Evolutionary conservation across 2,329 filamentous ascomycete genomes (phyloP), one percentile per base, ranked within the genome.

Genomic region (Teratosphaeria epicoccoides): DNA sequence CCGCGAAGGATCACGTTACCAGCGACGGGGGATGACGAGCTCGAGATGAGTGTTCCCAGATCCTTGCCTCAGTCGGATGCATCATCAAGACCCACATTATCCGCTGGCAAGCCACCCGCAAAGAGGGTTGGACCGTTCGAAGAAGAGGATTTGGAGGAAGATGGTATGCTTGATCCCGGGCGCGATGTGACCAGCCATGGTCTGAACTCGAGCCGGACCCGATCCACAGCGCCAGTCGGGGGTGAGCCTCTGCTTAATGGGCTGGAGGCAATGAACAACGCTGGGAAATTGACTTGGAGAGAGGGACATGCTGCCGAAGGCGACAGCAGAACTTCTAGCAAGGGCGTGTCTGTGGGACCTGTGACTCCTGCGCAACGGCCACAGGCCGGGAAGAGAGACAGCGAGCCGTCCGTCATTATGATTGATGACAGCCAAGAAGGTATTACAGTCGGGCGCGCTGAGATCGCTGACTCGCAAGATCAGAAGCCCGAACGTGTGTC

Each of bases 401-500:
- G 12, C 14, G 29, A 37, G 29, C 29, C 11, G 17, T 37, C 29
- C 29, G 17, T 37, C 17, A 37, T 37, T 6, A n/a, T 14, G 29
- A 37, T 37, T 37, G 29, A 37, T 37, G 29, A 37, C 29, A 37
- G 11, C 29, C 29, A 37, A n/a, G 14, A 37, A 14, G 29, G 29
- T 14, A 37, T 37, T 37, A 14, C 29, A 6, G 29, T 11, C 29
- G 29, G 48, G 10, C 48, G n/a, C 10, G 37, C 49, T 28, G 48
- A 53, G 43, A 46, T 50, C 28, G 47, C 47, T 1, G 51, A 50
- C 23, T 50, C 51, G 5, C 48, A 50, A n/a, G 40, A 50, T 24
- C 22, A 3, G 23, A 17, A 4, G 37, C 28, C 28, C 28, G 14
- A 29, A 14, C 28, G 28, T 14, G 6, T 4, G 14, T 29, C 28